Base-by-base conservation (phyloP, 1,139 yeast species). In the Kodamaea suecica region DNA sequence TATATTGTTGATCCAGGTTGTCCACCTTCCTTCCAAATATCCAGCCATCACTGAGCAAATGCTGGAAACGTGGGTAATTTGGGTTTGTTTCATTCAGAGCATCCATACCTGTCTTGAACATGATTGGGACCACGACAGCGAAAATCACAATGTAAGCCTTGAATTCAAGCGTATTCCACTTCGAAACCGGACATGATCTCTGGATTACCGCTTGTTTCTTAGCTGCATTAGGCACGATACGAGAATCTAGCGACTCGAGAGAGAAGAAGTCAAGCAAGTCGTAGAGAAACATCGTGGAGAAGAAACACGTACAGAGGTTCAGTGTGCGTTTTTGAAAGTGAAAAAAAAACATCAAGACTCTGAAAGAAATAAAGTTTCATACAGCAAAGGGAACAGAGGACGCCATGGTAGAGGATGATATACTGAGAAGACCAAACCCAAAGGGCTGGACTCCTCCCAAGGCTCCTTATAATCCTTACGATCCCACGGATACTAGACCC, bases 1-100 rank as follows among this genome's bases (percentile, higher is more conserved):
- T 66, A 53, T 92, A 94, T 57, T 94, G 99, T 26, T 70, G 69
- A 55, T 94, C 99, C 3, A 95, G 83, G 55, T 90, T 90, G 55
- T 94, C 97, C 47, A 77, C 94, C 63, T 76, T 82, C 21, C 94
- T 61, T 2, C 90, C 88, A 46, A 80, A 78, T 45, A 85, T 59
- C 95, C 95, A 86, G 2, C 90, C 84, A 7, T 73, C 61, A 29
- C 80, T 71, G 39, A 92, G 66, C 30, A 80, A 61, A 36, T 78
- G 73, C 43, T 73, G 72, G 52, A 74, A 88, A 34, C 67, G 64
- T 13, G 74, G 72, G 52, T 82, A 92, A 52, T 88, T 88, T n/a
- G 83, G 80, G 51, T 85, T 87, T 4, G 77, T 64, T 39, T 81
- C 86, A 49, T 79, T 78, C 29, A 94, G 81, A 3, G 95, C 94